Evolutionary conservation across 345 rosid genomes (phyloP), one percentile per base, ranked within the genome.

Genomic region (Anastatica hierochuntica): DNA sequence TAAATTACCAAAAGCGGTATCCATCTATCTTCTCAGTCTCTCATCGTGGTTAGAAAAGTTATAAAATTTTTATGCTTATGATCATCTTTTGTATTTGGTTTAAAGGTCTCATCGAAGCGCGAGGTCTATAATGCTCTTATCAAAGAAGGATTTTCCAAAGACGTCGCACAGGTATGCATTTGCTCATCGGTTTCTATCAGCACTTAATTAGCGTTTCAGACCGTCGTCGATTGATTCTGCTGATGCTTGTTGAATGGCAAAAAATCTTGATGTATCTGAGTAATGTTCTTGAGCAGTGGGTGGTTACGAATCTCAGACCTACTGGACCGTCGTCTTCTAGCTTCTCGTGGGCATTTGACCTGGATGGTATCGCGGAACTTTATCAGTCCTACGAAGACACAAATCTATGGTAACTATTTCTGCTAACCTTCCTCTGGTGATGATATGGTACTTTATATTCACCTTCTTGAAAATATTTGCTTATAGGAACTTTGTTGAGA

Each of bases 401-500:
- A 49, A 82, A 86, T 70, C 69, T 86, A 63, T 90, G 98, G 98
- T 90, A 79, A 55, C 7, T 8, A 11, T 45, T 1, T 19, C 7
- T 35, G 11, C 43, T 12, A 45, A 21, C 49, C 50, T 21, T 6
- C 24, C 2, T 21, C 3, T 21, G 24, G 2, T 21, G n/a, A n/a
- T n/a, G n/a, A n/a, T n/a, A n/a, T n/a, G n/a, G n/a, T n/a, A n/a
- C n/a, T n/a, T n/a, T n/a, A n/a, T n/a, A n/a, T n/a, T n/a, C n/a
- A n/a, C n/a, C n/a, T n/a, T n/a, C n/a, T n/a, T n/a, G n/a, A n/a
- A n/a, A n/a, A n/a, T n/a, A n/a, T n/a, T n/a, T n/a, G n/a, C n/a
- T n/a, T n/a, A n/a, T 36, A 90, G 97, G 97, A 77, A 75, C 72
- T 69, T 90, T 39, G 94, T 86, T 66, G 95, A 90, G 57, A 83